Conservation (phyloP, 2,329 filamentous ascomycete species). For the Zymoseptoria crescenta region DNA sequence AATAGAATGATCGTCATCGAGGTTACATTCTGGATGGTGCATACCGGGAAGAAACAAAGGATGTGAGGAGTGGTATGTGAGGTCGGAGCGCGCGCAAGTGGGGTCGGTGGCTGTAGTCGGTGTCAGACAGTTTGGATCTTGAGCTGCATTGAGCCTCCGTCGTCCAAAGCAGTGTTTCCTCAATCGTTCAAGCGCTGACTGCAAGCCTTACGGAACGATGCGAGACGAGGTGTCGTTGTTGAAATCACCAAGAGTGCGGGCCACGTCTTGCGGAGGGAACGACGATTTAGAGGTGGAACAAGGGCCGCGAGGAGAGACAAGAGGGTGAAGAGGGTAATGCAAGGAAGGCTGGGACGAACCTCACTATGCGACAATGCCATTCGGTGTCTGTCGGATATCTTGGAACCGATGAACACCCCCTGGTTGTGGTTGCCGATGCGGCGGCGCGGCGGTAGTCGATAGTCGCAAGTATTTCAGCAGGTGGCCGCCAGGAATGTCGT, state of each 20-base stretch:
- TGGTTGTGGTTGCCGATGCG: conserved; percentile 17
- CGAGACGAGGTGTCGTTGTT: conserved; percentile 4
- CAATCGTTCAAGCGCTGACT: conserved; percentile 11
- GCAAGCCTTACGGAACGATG: conserved; percentile 10
- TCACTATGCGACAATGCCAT: conserved; percentile 17
- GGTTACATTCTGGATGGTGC: conserved; percentile 12
- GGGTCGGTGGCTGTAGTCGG: conserved; percentile 16
- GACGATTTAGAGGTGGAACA: conserved; percentile 15
- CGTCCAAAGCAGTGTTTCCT: conserved; percentile 6
- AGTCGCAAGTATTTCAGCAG: conserved; percentile 14
- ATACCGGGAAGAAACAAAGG: conserved; percentile 21
- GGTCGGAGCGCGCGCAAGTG: conserved; percentile 11
- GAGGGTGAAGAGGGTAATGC: conserved; percentile 15
- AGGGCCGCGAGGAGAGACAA: conserved; percentile 13
- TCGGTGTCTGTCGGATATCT: conserved; percentile 16
- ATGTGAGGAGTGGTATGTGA: conserved; percentile 2
- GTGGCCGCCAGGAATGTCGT: conserved; percentile 11
- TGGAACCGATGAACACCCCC: conserved; percentile 9
- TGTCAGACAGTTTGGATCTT: conserved; percentile 17
- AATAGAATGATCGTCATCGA: conserved; percentile 9
- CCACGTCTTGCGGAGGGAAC: conserved; percentile 17
- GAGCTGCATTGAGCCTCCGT: conserved; percentile 1
- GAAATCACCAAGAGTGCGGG: conserved; percentile 12
- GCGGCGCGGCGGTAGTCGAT: conserved; percentile 11
- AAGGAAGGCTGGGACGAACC: conserved; percentile 20